These are phyloP conservation scores for Plasmopara halstedii DNA, from an alignment of 352 stramenopile species.

Conservation along the genomic window DNA sequence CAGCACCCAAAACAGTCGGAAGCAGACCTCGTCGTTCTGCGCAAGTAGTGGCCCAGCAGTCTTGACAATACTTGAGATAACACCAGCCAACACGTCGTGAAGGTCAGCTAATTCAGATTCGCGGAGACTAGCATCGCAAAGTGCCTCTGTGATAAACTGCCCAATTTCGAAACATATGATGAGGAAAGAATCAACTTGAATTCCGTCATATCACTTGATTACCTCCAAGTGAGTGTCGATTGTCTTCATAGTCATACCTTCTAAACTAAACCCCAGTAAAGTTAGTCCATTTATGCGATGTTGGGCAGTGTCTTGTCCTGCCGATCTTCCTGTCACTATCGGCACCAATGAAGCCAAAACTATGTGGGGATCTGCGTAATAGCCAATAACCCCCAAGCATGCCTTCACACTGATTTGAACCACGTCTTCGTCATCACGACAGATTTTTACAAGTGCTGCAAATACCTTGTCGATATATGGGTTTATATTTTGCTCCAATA, in stretches of 20 bases:
- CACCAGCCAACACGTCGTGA: conserved; percentile 56
- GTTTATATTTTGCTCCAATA: conserved; percentile 64
- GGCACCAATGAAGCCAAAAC: conserved; percentile 67
- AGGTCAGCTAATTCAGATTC: conserved; percentile 67
- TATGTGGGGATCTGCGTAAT: conserved; percentile 65
- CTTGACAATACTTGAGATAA: conserved; percentile 55
- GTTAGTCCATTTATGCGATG: conserved; percentile 76
- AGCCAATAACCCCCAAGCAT: conserved; percentile 54
- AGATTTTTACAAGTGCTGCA: conserved; percentile 58
- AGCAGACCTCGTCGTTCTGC: conserved; percentile 40
- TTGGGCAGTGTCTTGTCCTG: conserved; percentile 69
- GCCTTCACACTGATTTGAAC: conserved; percentile 58
- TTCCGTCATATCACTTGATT: neutral
- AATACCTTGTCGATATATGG: conserved; percentile 70
- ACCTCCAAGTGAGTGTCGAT: conserved; percentile 59
- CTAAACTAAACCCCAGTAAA: conserved; percentile 71
- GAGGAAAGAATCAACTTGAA: neutral
- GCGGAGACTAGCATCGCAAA: conserved; percentile 60
- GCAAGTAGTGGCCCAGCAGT: conserved; percentile 35
- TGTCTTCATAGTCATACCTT: conserved; percentile 58
- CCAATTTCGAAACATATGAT: conserved; percentile 2
- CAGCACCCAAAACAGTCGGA: conserved; percentile 78
- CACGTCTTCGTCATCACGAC: conserved; percentile 59
- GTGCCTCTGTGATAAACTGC: conserved; percentile 57
- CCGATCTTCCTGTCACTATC: conserved; percentile 54